A percentile compares a stretch with the other conserved stretches of the same genome.
phyloP scores from a whole-genome alignment of 768 basidiomycete genomes.

The Suillus americanus region DNA sequence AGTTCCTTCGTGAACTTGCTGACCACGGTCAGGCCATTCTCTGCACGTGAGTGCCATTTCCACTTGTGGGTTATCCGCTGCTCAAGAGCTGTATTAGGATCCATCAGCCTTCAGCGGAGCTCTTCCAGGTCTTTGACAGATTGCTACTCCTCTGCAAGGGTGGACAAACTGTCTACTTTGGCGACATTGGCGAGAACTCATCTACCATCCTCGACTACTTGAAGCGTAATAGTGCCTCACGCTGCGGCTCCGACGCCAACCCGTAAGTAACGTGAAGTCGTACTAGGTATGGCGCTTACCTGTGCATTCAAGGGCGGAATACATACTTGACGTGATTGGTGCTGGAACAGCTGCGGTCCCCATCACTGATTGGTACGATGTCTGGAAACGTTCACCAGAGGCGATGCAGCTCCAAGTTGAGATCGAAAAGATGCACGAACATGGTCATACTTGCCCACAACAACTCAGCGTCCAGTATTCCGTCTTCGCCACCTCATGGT shows the following conservation, averaged over 20 bases:
- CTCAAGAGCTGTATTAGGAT: slow-evolving; percentile 34
- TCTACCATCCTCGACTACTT: slow-evolving; percentile 1
- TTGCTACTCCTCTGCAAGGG: slow-evolving; percentile 45
- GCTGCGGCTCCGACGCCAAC: neutral
- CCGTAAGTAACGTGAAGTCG: neutral
- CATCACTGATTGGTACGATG: slow-evolving; percentile 44
- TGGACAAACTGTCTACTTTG: slow-evolving; percentile 65
- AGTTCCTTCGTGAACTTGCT: slow-evolving; percentile 46
- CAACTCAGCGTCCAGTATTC: slow-evolving; percentile 20
- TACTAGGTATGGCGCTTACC: neutral
- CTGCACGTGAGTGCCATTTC: slow-evolving; percentile 34
- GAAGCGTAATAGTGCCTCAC: slow-evolving; percentile 4
- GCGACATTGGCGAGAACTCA: slow-evolving; percentile 23
- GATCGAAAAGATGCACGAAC: slow-evolving; percentile 41
- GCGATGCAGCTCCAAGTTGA: slow-evolving; percentile 35
- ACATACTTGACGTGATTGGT: slow-evolving; percentile 50
- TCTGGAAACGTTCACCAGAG: slow-evolving; percentile 45
- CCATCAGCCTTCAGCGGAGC: slow-evolving; percentile 54
- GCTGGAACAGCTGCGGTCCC: slow-evolving; percentile 47
- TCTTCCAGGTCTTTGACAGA: slow-evolving; percentile 50
- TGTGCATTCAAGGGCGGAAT: slow-evolving; percentile 32
- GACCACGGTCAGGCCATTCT: slow-evolving; percentile 50
- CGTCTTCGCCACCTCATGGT: slow-evolving; percentile 36
- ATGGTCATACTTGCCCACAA: slow-evolving; percentile 28
- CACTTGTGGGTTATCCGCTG: neutral